Evolutionary conservation across 2,329 filamentous ascomycete species (phyloP), one percentile per base, ranked within the genome.

Genomic region (Pseudocercospora macadamiae): DNA sequence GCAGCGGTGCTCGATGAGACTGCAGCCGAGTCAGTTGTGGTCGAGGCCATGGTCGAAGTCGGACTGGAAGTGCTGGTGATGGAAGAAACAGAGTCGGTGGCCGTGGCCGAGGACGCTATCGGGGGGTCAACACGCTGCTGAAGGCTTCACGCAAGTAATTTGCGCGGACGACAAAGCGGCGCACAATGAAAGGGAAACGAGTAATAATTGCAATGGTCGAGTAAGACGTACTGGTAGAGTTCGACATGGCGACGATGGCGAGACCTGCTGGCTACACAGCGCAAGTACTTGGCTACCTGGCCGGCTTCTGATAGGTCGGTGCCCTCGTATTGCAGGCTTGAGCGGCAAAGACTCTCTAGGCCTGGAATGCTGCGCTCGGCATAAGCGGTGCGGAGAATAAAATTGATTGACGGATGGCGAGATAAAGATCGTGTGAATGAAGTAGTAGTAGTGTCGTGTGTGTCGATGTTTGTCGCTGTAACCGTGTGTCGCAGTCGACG

Each of bases 31-130:
- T 21, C 30, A 32, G 48, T 51, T 32, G 48, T 12, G 37, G 48
- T 56, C 30, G 53, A 56, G 28, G 58, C 44, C 58, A 60, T 60
- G 53, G 42, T 56, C 30, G 53, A 56, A 21, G 58, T 34, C 58
- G 57, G 56, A 48, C 32, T 56, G 30, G 53, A 37, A n/a, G 52
- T 60, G 37, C 32, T 49, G 48, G 45, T 36, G 23, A 18, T 44
- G 21, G 57, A 45, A 51, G 57, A 37, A 26, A 23, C 34, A 36
- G 19, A 19, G 39, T 51, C 14, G 30, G 56, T 51, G 44, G 37
- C 51, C 30, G 48, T 34, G 5, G 49, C 14, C 10, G 54, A 42
- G 34, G 51, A 44, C n/a, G 52, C 47, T 49, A 34, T 32, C 47
- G 21, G 26, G 14, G n/a, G 26, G 26, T 34, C 25, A 39, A 16